phyloP scores from a whole-genome alignment of 495 filamentous ascomycete genomes.

The Penicillium robsamsonii region DNA sequence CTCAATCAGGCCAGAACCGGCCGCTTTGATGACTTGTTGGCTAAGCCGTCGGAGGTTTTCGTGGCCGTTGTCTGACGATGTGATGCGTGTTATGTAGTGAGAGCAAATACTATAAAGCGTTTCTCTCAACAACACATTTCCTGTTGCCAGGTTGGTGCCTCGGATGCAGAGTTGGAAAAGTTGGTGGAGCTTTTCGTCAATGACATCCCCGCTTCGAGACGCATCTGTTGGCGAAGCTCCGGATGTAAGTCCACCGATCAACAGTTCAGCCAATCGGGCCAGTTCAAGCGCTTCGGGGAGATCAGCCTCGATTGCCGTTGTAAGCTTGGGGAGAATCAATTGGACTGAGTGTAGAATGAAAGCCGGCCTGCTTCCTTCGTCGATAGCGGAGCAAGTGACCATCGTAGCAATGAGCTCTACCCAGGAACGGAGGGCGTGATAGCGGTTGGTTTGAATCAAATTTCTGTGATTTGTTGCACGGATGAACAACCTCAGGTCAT shows the following conservation, averaged over 20 bases:
- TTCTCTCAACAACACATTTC: conserved; percentile 69
- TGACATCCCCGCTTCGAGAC: conserved; percentile 62
- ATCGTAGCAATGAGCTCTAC: conserved; percentile 75
- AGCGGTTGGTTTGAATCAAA: conserved; percentile 56
- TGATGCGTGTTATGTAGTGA: conserved; percentile 74
- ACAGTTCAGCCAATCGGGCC: conserved; percentile 69
- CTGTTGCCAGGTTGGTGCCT: conserved; percentile 68
- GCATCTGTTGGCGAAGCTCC: conserved; percentile 39
- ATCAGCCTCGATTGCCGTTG: conserved; percentile 64
- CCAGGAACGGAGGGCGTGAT: conserved; percentile 73
- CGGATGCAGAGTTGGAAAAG: conserved; percentile 80
- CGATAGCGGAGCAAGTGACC: conserved; percentile 71
- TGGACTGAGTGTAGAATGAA: conserved; percentile 85
- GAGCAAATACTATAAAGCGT: conserved; percentile 86
- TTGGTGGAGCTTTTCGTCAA: conserved; percentile 85
- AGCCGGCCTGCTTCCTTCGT: conserved; percentile 59
- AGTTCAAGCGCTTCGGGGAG: conserved; percentile 67
- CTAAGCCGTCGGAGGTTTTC: conserved; percentile 56
- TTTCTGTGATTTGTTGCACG: conserved; percentile 69
- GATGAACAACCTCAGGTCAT: conserved; percentile 52
- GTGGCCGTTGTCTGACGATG: conserved; percentile 41
- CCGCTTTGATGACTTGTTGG: conserved; percentile 69
- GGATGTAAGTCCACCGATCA: conserved; percentile 72
- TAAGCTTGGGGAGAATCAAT: conserved; percentile 79
- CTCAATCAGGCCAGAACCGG: conserved; percentile 77